Conservation (phyloP, 169 alveolate genomes). For the Plasmodium chabaudi region DNA sequence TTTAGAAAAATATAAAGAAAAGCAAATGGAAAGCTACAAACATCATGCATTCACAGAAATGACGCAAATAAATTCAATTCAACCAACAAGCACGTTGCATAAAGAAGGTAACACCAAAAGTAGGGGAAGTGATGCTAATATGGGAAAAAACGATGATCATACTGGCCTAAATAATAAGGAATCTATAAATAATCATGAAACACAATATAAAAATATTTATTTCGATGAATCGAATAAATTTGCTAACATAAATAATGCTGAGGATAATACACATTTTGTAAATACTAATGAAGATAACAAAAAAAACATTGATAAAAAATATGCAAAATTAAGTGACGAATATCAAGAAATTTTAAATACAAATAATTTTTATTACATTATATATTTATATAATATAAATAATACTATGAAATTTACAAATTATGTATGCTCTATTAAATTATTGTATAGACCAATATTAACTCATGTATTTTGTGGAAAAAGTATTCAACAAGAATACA, state of each 20-base stretch:
- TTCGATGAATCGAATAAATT: not conserved
- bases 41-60: not conserved
- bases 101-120: not conserved
- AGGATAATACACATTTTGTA: not conserved
- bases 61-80: not conserved
- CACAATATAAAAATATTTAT: conserved; percentile 2
- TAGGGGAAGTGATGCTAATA: not conserved
- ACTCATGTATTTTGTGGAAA: conserved; percentile 57
- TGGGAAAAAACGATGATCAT: not conserved
- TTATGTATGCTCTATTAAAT: conserved; percentile 46
- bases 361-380: conserved; percentile 64
- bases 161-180: not conserved
- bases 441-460: conserved; percentile 74
- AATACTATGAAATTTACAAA: conserved; percentile 41
- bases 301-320: conserved; percentile 14
- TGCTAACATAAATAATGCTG: not conserved
- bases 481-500: not conserved
- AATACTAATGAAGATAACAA: not conserved
- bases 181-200: not conserved
- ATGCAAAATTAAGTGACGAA: not conserved
- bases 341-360: conserved; percentile 60
- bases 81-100: not conserved
- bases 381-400: conserved; percentile 63
- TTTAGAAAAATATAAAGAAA: not conserved
- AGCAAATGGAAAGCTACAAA: not conserved